Evolutionary conservation across 768 basidiomycete genomes (phyloP).

Genomic region (Suillus alpinus): DNA sequence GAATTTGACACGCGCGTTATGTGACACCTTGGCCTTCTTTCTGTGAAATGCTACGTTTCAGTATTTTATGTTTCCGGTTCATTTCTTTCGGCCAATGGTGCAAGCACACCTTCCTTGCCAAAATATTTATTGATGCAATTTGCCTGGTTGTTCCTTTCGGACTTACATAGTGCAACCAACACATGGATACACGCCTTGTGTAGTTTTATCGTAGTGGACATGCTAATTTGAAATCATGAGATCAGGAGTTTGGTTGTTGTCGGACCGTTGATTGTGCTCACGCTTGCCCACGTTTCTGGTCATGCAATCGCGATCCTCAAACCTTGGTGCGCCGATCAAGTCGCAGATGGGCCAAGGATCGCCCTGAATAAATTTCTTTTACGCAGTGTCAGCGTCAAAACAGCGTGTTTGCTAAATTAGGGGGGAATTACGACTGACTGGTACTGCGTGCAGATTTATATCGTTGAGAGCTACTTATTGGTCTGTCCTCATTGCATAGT

Average conservation of each 20-base stretch:
- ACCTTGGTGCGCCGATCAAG: neutral
- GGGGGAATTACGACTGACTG: neutral
- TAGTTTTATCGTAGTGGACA: constrained; percentile 25
- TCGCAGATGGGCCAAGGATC: neutral
- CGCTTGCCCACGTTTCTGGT: neutral
- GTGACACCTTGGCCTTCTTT: constrained; percentile 5
- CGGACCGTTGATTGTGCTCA: neutral
- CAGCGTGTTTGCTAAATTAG: neutral
- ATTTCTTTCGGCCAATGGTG: constrained; percentile 4
- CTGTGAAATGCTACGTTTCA: constrained; percentile 1
- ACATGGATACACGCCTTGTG: constrained; percentile 17
- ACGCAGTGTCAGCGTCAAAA: neutral
- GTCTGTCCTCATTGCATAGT: neutral
- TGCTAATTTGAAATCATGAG: constrained; percentile 15
- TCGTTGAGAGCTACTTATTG: neutral
- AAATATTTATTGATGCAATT: constrained; percentile 18
- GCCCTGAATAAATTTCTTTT: neutral
- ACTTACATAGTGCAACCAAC: constrained; percentile 10
- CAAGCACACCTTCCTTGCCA: constrained; percentile 4
- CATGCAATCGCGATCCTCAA: neutral
- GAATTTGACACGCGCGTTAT: neutral
- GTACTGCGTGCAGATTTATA: neutral
- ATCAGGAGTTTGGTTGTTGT: neutral
- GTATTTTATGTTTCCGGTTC: constrained; percentile 1
- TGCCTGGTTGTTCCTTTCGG: constrained; percentile 3